phyloP scores from a whole-genome alignment of 768 basidiomycete genomes.

The Suillus subalutaceus region DNA sequence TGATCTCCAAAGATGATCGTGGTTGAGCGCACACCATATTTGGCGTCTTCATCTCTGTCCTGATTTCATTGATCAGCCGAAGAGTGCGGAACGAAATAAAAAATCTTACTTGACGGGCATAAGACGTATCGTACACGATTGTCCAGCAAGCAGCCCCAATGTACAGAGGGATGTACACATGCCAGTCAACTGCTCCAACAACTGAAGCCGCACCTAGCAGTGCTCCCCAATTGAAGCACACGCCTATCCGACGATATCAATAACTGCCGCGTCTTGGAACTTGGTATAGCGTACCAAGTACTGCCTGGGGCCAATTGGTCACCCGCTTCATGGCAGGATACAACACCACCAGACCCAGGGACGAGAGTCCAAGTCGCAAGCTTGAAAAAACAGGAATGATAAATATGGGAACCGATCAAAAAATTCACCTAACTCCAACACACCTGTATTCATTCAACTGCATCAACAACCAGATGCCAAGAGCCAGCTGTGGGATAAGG shows the following conservation, averaged over 20 bases:
- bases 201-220: not conserved
- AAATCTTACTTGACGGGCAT: conserved; percentile 1
- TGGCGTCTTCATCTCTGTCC: conserved; percentile 74
- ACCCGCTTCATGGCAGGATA: conserved; percentile 33
- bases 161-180: not conserved
- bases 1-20: conserved; percentile 70
- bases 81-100: not conserved
- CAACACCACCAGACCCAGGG: conserved; percentile 11
- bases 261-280: not conserved
- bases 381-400: not conserved
- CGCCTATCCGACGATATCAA: not conserved
- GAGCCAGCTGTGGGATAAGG: not conserved
- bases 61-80: conserved; percentile 66
- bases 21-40: conserved; percentile 74
- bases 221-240: conserved; percentile 1
- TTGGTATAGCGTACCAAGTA: conserved; percentile 22
- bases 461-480: not conserved
- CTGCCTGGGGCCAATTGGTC: conserved; percentile 33
- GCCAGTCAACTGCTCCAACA: not conserved
- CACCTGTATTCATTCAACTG: not conserved
- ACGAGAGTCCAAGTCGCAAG: conserved; percentile 2
- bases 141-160: not conserved
- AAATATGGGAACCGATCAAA: too few relatives aligned
- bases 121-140: not conserved
- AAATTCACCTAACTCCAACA: too few relatives aligned